phyloP scores from a whole-genome alignment of 306 rosid species.

The Vigna trinervia region DNA sequence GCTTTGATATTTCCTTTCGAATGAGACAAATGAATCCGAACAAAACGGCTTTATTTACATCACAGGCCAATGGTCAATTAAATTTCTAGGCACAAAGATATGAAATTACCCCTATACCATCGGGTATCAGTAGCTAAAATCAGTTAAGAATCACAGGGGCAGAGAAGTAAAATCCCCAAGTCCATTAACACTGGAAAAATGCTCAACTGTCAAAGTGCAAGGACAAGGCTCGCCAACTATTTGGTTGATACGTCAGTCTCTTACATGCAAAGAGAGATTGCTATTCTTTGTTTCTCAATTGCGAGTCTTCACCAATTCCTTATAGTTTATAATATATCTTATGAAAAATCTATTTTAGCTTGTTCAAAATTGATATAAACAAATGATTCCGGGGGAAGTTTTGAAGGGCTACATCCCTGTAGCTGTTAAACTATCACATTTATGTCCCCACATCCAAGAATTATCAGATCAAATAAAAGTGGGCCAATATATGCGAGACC shows the following conservation, averaged over 20 bases:
- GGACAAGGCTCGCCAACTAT: slow-evolving; percentile 48
- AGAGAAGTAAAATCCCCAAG: slow-evolving; percentile 35
- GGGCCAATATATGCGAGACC: not conserved
- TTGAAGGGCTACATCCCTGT: slow-evolving; percentile 31
- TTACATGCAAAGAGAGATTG: slow-evolving; percentile 47
- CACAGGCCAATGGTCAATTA: slow-evolving; percentile 10
- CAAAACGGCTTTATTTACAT: slow-evolving; percentile 21
- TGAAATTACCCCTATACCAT: slow-evolving; percentile 40
- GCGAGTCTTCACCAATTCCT: slow-evolving; percentile 59
- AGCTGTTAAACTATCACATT: slow-evolving; percentile 49
- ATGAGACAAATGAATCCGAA: slow-evolving; percentile 31
- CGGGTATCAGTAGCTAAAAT: not conserved
- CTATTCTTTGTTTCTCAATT: slow-evolving; percentile 46
- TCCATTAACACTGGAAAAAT: not conserved
- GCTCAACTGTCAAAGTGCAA: slow-evolving; percentile 25
- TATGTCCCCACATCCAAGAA: slow-evolving; percentile 1
- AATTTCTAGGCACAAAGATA: not conserved
- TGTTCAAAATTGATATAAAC: slow-evolving; percentile 14
- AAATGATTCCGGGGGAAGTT: slow-evolving; percentile 37
- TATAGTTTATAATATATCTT: slow-evolving; percentile 22
- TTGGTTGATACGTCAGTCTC: slow-evolving; percentile 67
- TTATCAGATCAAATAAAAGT: slow-evolving; percentile 44
- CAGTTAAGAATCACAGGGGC: not conserved
- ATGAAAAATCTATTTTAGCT: slow-evolving; percentile 18
- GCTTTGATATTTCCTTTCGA: slow-evolving; percentile 39